phyloP scores from a whole-genome alignment of 2,329 filamentous ascomycete species.

The Metarhizium brunneum region DNA sequence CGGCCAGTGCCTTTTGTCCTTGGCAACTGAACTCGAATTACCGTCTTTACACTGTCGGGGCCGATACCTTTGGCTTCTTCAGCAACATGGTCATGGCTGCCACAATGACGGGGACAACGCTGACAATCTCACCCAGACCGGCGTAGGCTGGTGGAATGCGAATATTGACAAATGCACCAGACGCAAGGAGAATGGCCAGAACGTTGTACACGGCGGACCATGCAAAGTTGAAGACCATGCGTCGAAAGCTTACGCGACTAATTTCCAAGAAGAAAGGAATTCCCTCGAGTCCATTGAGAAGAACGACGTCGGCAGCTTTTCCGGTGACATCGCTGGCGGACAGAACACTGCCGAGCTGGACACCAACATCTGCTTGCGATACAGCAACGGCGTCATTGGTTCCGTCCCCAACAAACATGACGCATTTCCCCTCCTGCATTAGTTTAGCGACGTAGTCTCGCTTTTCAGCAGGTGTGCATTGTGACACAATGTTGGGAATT shows the following conservation, averaged over 20 bases:
- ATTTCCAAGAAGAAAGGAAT: conserved; percentile 43
- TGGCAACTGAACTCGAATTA: neutral
- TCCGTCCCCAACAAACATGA: conserved; percentile 55
- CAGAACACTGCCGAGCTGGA: conserved; percentile 41
- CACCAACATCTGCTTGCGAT: conserved; percentile 49
- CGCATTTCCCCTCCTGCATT: conserved; percentile 19
- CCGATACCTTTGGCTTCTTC: conserved; percentile 8
- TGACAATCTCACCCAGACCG: conserved; percentile 56
- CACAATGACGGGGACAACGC: conserved; percentile 51
- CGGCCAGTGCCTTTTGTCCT: neutral
- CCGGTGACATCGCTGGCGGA: conserved; percentile 42
- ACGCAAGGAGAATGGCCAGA: conserved; percentile 49
- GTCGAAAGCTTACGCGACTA: conserved; percentile 22
- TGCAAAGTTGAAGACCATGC: conserved; percentile 50
- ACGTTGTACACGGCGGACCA: conserved; percentile 56
- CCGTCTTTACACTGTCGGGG: neutral
- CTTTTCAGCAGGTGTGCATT: conserved; percentile 45
- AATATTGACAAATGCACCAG: conserved; percentile 45
- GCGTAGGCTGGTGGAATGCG: conserved; percentile 42
- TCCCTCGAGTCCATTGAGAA: conserved; percentile 42
- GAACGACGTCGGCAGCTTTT: conserved; percentile 46
- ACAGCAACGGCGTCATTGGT: conserved; percentile 56
- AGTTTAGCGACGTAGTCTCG: conserved; percentile 37
- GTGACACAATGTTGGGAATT: conserved; percentile 30
- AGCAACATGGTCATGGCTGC: conserved; percentile 20